phyloP scores from a whole-genome alignment of 2,329 filamentous ascomycete genomes.

The Diplodia corticola region DNA sequence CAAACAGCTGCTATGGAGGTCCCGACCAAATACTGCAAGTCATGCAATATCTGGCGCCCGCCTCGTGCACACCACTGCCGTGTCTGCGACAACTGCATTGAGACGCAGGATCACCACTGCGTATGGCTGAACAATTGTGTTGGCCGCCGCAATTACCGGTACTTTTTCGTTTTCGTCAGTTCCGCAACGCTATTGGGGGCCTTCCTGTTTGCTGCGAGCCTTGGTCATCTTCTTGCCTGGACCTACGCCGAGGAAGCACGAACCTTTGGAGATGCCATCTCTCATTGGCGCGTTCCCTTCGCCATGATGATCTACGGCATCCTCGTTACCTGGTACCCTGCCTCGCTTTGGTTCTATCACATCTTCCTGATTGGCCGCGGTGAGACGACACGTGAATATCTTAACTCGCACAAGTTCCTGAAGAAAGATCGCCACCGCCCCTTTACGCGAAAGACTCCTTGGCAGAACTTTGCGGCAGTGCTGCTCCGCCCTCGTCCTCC shows the following conservation, averaged over 20 bases:
- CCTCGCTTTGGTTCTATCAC: slow-evolving; percentile 83
- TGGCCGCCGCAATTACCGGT: slow-evolving; percentile 94
- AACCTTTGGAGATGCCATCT: slow-evolving; percentile 68
- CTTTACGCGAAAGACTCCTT: slow-evolving; percentile 74
- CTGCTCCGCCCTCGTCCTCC: slow-evolving; percentile 81
- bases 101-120: slow-evolving; percentile 97
- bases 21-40: slow-evolving; percentile 96
- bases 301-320: slow-evolving; percentile 84
- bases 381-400: slow-evolving; percentile 93
- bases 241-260: slow-evolving; percentile 59
- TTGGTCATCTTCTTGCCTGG: slow-evolving; percentile 81
- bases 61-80: slow-evolving; percentile 95
- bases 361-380: slow-evolving; percentile 86
- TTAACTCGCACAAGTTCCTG: slow-evolving; percentile 92
- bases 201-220: slow-evolving; percentile 72
- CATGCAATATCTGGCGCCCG: slow-evolving; percentile 95
- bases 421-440: slow-evolving; percentile 90
- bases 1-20: slow-evolving; percentile 90
- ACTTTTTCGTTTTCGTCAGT: slow-evolving; percentile 90
- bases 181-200: slow-evolving; percentile 74
- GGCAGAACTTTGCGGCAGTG: slow-evolving; percentile 79
- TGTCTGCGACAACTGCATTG: slow-evolving; percentile 94
- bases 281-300: slow-evolving; percentile 75
- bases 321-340: slow-evolving; percentile 74
- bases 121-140: slow-evolving; percentile 99